phyloP scores from a whole-genome alignment of 2,329 filamentous ascomycete genomes.

The Apiospora aurea region DNA sequence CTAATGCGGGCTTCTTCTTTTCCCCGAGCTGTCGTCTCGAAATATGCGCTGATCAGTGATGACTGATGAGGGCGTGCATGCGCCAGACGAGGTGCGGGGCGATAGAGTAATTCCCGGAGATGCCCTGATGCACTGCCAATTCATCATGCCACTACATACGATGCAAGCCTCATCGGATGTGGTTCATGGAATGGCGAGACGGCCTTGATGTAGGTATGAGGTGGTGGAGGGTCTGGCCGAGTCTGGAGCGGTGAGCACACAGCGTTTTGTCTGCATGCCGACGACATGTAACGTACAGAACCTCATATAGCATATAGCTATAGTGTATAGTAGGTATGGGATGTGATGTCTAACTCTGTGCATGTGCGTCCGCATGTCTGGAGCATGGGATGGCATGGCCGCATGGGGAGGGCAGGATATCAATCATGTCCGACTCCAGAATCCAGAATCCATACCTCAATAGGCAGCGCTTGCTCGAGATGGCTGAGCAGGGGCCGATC shows the following conservation, averaged over 20 bases:
- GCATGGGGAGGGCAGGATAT: not conserved
- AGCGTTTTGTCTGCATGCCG: not conserved
- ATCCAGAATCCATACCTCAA: not conserved
- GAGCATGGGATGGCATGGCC: conserved; percentile 7
- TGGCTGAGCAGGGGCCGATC: not conserved
- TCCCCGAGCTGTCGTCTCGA: not conserved
- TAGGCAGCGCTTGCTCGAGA: not conserved
- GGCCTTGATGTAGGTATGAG: not conserved
- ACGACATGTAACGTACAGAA: not conserved
- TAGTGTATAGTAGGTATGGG: not conserved
- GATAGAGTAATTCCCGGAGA: conserved; percentile 13
- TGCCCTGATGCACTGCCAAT: conserved; percentile 14
- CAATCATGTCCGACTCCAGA: not conserved
- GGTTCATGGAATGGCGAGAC: conserved; percentile 11
- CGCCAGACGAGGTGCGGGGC: not conserved
- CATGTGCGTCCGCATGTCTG: conserved; percentile 1
- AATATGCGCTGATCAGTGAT: not conserved
- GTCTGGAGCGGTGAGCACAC: conserved; percentile 10
- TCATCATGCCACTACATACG: conserved; percentile 21
- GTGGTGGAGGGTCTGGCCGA: conserved; percentile 10
- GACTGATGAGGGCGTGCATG: not conserved
- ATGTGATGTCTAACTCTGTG: not conserved
- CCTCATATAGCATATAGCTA: not conserved
- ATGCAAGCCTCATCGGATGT: conserved; percentile 17
- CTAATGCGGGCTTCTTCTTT: conserved; percentile 6